Evolutionary conservation across 23 red algal genomes (phyloP).

Genomic region (Gracilaria domingensis): DNA sequence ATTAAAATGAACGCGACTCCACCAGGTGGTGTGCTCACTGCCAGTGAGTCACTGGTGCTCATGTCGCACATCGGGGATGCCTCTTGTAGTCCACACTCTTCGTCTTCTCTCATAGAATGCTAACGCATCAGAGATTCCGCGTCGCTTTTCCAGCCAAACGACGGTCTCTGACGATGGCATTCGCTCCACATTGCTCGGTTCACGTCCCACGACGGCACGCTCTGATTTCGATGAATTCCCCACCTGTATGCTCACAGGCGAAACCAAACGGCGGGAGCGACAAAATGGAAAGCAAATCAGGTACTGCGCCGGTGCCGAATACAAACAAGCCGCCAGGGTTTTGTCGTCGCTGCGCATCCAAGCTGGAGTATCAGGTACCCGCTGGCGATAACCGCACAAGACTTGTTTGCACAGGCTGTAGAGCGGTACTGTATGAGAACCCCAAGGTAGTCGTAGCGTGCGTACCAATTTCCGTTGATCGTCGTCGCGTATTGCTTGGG

Average conservation of each 20-base stretch:
- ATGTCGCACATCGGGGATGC: too few relatives aligned
- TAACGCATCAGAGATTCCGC: neutral
- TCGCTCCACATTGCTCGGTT: neutral
- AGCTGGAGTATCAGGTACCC: constrained; percentile 30
- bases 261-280: neutral
- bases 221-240: neutral
- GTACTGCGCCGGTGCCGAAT: neutral
- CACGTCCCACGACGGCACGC: neutral
- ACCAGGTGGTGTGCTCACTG: too few relatives aligned
- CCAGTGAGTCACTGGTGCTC: too few relatives aligned
- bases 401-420: constrained; percentile 71
- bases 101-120: neutral
- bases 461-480: constrained; percentile 60
- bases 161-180: neutral
- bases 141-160: neutral
- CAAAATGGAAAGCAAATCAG: neutral
- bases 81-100: too few relatives aligned
- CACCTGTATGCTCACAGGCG: neutral
- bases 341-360: constrained; percentile 63
- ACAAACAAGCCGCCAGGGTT: constrained; percentile 20
- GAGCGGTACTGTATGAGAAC: constrained; percentile 69
- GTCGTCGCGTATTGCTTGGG: constrained; percentile 61
- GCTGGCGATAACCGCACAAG: constrained; percentile 60
- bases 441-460: constrained; percentile 72
- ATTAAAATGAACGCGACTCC: too few relatives aligned